Evolutionary conservation across 148 eudicot genomes (phyloP), one percentile per base, ranked within the genome.

Genomic region (Persicaria maculosa): DNA sequence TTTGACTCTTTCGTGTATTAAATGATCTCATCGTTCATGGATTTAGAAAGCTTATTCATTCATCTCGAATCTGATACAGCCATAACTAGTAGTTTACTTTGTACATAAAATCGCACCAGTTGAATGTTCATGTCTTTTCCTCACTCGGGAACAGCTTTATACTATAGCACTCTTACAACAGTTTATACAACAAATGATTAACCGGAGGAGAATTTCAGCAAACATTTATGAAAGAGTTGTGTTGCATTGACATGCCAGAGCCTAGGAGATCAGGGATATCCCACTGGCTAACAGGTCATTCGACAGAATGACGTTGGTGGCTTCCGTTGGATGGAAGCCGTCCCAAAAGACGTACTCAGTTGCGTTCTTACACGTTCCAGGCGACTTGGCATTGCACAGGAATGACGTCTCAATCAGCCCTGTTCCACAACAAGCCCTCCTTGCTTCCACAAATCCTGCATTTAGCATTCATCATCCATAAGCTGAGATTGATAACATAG

Each of bases 281-380:
- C 92, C 93, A 71, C 88, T 87, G 54, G 82, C 76, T 19, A 93
- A 87, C 62, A 89, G 90, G 77, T 74, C 74, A 40, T 80, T 90
- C 0, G 95, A 91, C 77, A 89, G 73, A 58, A 80, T 80, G 70
- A 83, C 78, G 77, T 93, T 93, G 20, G 92, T 90, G 8, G 93
- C 87, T 82, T 91, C 90, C 16, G 92, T 86, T 47, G 98, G 97
- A 77, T 93, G 98, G 68, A 89, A 89, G 61, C 97, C 92, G 75
- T 91, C 97, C 97, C 96, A 87, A 77, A 88, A 90, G 40, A 93
- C 85, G 36, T 88, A 89, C 75, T 84, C 64, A 74, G 90, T 83
- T 52, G 96, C 90, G 71, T 89, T 93, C 43, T 87, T 81, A 81
- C 97, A 89, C 50, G 97, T 91, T 7, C 93, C 97, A 5, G 81